Evolutionary conservation across 2,329 filamentous ascomycete genomes (phyloP), one percentile per base, ranked within the genome.

Genomic region (Pseudogymnoascus sp.): DNA sequence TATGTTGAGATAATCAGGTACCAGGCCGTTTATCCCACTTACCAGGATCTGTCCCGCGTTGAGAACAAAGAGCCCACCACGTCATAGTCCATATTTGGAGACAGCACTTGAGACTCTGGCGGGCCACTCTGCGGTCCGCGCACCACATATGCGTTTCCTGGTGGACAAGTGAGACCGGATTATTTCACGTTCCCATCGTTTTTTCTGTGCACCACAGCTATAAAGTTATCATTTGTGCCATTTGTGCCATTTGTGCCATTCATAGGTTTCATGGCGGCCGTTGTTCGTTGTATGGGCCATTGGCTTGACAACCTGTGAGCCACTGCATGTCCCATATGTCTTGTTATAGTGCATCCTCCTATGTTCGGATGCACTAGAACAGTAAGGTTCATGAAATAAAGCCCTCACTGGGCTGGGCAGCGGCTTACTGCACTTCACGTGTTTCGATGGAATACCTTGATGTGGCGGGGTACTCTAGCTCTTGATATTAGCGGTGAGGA

Each of bases 1-100:
- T 55, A 55, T 55, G 49, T 55, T 55, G 49, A 35, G 49, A 55
- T 55, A 55, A 35, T 55, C 49, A 35, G 49, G 49, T 55, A 55
- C 49, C n/a, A 33, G 16, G 22, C 49, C 28, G 28, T 33, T 14
- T n/a, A 55, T 55, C 49, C 28, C 49, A 55, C 49, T 55, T 55
- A 6, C 28, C 35, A 22, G 28, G 49, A 55, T 55, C 28, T 55
- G 49, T 33, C 49, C 49, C 49, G 49, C 49, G 49, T 55, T 55
- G 49, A 55, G 49, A 45, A 8, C 38, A 22, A 45, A 23, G 2
- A 22, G 23, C 19, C 41, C 42, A 33, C 9, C 16, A 55, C 49
- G 49, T 55, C 49, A 55, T 55, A 55, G 49, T 55, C 49, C 35
- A 55, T 55, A 28, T 55, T 55, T 55, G 49, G 49, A 22, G 12